These are phyloP conservation scores for Cicer pinnatifidum DNA, from an alignment of 306 rosid genomes.

Conservation along the genomic window DNA sequence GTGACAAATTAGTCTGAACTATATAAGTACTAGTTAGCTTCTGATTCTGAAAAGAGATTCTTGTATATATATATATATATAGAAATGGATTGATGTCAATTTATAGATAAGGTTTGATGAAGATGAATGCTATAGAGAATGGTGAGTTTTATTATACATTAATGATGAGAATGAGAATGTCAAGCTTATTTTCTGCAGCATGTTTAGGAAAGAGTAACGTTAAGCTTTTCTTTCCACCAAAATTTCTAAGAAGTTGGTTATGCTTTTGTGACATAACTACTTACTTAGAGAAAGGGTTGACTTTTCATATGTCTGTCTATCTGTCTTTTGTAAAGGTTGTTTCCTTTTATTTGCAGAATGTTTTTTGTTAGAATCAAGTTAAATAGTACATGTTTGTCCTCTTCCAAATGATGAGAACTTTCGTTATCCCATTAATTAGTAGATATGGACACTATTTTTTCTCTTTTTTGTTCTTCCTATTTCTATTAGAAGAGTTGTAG, in stretches of 20 bases:
- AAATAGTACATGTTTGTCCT: not conserved
- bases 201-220: conserved; percentile 53
- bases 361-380: too few species aligned
- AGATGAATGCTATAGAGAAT: conserved; percentile 17
- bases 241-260: conserved; percentile 43
- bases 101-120: conserved; percentile 14
- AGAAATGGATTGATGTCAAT: not conserved
- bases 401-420: not conserved
- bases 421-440: not conserved
- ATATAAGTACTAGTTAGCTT: not conserved
- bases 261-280: conserved; percentile 31
- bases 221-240: conserved; percentile 44
- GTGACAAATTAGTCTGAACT: not conserved
- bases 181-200: conserved; percentile 49
- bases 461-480: too few species aligned
- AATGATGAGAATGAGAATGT: conserved; percentile 29
- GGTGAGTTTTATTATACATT: conserved; percentile 38
- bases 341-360: too few species aligned
- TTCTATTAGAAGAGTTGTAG: not conserved
- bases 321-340: too few species aligned
- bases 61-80: not conserved
- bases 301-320: not conserved
- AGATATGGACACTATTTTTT: not conserved
- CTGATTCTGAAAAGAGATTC: too few species aligned
- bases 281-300: conserved; percentile 36